Conservation (phyloP, 1,284 basidiomycete genomes). For the Taiwanofungus camphoratus region DNA sequence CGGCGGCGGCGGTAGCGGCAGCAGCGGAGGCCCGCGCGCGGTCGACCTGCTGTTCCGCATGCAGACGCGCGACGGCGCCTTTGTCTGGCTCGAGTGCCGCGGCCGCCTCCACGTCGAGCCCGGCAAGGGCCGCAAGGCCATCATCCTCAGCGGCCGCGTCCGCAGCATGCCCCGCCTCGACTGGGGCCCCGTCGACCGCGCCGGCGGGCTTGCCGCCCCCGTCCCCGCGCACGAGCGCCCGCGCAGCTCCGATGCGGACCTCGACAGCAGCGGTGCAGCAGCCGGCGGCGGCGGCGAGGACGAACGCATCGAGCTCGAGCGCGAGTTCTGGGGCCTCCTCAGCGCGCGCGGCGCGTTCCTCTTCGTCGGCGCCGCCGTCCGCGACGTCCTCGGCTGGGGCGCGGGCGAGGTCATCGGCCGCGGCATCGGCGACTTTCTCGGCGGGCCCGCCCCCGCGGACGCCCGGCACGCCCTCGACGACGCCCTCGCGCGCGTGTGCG, state of each 20-base stretch:
- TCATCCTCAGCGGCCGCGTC: conserved; percentile 75
- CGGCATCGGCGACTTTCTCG: conserved; percentile 48
- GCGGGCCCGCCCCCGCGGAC: conserved; percentile 18
- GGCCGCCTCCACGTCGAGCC: conserved; percentile 84
- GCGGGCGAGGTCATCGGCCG: conserved; percentile 67
- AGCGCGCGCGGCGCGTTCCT: conserved; percentile 46
- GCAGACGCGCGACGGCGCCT: conserved; percentile 55
- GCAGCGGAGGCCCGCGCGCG: conserved; percentile 29
- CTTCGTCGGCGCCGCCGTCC: conserved; percentile 43
- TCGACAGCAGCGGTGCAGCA: neutral
- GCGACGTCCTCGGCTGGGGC: conserved; percentile 60
- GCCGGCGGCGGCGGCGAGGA: conserved; percentile 10
- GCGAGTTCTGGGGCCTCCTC: conserved; percentile 58
- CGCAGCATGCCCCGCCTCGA: conserved; percentile 58
- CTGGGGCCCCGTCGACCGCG: conserved; percentile 51
- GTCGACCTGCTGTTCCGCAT: conserved; percentile 80
- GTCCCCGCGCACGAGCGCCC: no score
- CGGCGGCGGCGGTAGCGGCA: neutral
- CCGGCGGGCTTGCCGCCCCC: conserved; percentile 38
- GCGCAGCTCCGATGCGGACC: no score
- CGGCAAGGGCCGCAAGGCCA: conserved; percentile 86
- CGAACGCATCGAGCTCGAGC: conserved; percentile 17
- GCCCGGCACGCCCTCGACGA: conserved; percentile 18
- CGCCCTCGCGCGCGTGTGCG: conserved; percentile 16
- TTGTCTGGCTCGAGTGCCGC: conserved; percentile 85